phyloP scores from a whole-genome alignment of 2,329 filamentous ascomycete species.

The Phaeosphaeria sp. region DNA sequence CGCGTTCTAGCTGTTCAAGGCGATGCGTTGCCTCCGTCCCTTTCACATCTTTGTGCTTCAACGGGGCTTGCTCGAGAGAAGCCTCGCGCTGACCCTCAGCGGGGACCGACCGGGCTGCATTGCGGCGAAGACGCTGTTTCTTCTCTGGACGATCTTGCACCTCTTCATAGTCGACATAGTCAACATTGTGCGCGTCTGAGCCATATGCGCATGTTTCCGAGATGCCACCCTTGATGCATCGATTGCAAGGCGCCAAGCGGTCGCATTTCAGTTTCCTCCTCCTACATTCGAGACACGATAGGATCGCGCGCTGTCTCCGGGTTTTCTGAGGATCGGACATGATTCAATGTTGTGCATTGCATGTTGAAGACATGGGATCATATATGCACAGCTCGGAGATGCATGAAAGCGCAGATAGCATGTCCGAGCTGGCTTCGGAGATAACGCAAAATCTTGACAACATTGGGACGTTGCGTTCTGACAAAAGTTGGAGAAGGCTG shows the following conservation, averaged over 20 bases:
- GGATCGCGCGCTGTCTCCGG: conserved; percentile 39
- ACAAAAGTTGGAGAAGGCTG: no score
- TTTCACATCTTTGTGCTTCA: not conserved
- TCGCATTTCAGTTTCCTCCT: conserved; percentile 52
- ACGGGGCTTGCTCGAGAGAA: not conserved
- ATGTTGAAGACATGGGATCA: not conserved
- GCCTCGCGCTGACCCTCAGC: not conserved
- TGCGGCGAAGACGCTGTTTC: not conserved
- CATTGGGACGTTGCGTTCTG: no score
- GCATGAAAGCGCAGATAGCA: not conserved
- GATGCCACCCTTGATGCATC: conserved; percentile 49
- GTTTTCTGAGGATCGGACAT: not conserved
- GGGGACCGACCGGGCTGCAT: not conserved
- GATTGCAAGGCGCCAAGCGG: conserved; percentile 47
- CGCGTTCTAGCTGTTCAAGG: not conserved
- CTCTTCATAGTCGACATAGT: conserved; percentile 2
- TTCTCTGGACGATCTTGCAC: not conserved
- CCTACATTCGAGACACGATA: conserved; percentile 52
- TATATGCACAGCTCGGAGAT: not conserved
- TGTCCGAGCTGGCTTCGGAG: not conserved
- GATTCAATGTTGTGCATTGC: not conserved
- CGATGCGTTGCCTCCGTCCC: not conserved
- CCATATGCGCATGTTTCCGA: conserved; percentile 45
- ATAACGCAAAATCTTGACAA: not conserved
- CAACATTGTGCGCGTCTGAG: conserved; percentile 16